phyloP scores from a whole-genome alignment of 192 early-diverging fungal genomes.

The Lunasporangiospora selenospora region DNA sequence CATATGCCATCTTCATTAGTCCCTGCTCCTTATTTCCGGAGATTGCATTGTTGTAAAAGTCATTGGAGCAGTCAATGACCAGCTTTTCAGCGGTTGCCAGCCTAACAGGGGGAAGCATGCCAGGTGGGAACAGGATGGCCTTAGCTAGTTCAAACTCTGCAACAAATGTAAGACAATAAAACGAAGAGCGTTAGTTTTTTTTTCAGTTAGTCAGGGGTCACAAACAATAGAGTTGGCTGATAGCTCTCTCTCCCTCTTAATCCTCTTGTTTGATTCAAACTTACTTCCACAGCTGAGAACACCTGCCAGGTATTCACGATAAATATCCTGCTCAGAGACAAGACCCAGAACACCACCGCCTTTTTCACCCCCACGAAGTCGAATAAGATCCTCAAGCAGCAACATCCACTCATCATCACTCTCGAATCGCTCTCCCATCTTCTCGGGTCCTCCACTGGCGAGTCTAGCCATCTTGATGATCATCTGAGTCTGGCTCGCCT shows the following conservation, averaged over 20 bases:
- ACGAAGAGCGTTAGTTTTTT: background rate
- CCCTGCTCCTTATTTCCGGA: conserved; percentile 70
- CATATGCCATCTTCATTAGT: conserved; percentile 71
- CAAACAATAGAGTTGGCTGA: background rate
- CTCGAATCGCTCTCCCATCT: conserved; percentile 58
- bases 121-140: conserved; percentile 56
- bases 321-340: conserved; percentile 63
- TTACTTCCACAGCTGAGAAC: conserved; percentile 68
- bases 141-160: conserved; percentile 64
- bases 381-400: conserved; percentile 69
- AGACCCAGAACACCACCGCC: conserved; percentile 58
- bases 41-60: conserved; percentile 80
- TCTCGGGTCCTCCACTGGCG: conserved; percentile 56
- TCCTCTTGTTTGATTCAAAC: conserved; percentile 5
- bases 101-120: conserved; percentile 45
- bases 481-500: conserved; percentile 61
- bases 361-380: conserved; percentile 53
- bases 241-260: background rate
- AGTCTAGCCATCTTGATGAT: conserved; percentile 63
- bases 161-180: background rate
- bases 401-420: conserved; percentile 71
- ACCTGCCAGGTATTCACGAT: conserved; percentile 63
- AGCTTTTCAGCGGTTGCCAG: conserved; percentile 61
- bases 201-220: background rate
- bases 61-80: conserved; percentile 70